phyloP scores from a whole-genome alignment of 768 basidiomycete species.

The Neoboletus subvelutipes region DNA sequence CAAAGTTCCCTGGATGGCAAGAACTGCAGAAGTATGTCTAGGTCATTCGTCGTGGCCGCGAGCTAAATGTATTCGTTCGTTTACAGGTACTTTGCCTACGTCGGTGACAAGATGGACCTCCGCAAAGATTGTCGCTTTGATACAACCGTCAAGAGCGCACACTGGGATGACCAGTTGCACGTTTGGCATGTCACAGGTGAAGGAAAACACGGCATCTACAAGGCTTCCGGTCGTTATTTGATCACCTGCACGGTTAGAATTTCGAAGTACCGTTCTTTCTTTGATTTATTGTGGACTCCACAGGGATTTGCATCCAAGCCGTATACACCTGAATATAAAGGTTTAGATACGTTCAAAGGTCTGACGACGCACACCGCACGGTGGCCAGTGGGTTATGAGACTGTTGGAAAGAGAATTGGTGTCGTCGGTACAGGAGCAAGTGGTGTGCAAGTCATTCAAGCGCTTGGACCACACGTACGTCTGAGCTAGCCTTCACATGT shows the following conservation, averaged over 20 bases:
- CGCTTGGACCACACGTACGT: slow-evolving; percentile 5
- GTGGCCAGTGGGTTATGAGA: slow-evolving; percentile 9
- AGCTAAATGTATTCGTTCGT: not conserved
- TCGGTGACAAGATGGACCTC: slow-evolving; percentile 6
- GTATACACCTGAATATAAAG: slow-evolving; percentile 2
- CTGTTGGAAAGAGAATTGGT: slow-evolving; percentile 9
- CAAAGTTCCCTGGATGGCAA: slow-evolving; percentile 8
- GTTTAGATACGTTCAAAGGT: slow-evolving; percentile 7
- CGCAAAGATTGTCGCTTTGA: slow-evolving; percentile 15
- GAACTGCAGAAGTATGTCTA: slow-evolving; percentile 1
- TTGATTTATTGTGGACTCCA: not conserved
- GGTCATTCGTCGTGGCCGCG: not conserved
- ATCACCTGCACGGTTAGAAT: slow-evolving; percentile 6
- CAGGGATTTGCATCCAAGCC: slow-evolving; percentile 11
- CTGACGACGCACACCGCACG: not conserved
- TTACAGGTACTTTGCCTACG: slow-evolving; percentile 10
- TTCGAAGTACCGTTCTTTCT: not conserved
- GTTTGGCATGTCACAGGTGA: slow-evolving; percentile 6
- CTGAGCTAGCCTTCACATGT: not conserved
- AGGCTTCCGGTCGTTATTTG: slow-evolving; percentile 6
- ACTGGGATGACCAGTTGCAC: slow-evolving; percentile 10
- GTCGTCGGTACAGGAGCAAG: slow-evolving; percentile 11
- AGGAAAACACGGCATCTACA: slow-evolving; percentile 1
- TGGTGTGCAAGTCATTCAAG: slow-evolving; percentile 10
- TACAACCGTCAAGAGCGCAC: slow-evolving; percentile 8